Conservation (phyloP, 768 basidiomycete genomes). For the Auricularia sp. region DNA sequence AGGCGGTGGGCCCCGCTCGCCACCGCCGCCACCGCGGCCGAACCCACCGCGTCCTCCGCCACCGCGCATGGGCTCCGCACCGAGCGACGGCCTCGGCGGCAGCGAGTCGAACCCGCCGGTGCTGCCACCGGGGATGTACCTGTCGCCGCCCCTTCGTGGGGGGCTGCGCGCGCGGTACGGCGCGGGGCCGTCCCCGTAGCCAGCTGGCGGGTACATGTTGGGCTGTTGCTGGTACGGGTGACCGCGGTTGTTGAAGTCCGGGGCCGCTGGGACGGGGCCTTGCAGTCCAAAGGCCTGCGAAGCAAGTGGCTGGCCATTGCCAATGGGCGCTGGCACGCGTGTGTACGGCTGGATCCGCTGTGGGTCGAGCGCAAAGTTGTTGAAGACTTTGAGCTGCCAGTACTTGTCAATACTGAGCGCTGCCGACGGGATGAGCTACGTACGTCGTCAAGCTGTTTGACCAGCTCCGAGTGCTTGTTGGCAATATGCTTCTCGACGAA, state of each 20-base stretch:
- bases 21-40: constrained; percentile 29
- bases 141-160: constrained; percentile 14
- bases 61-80: constrained; percentile 40
- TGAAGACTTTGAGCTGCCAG: constrained; percentile 74
- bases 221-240: constrained; percentile 18
- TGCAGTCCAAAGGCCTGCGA: constrained; percentile 82
- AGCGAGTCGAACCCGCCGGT: constrained; percentile 52
- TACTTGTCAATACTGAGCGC: too few species aligned
- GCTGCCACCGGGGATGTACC: neutral
- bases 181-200: constrained; percentile 7
- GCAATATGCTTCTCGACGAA: constrained; percentile 97
- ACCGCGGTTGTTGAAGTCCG: constrained; percentile 1
- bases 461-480: constrained; percentile 84
- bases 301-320: constrained; percentile 63
- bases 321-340: constrained; percentile 59
- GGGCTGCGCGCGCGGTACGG: constrained; percentile 7
- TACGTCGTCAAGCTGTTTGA: constrained; percentile 80
- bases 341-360: constrained; percentile 81
- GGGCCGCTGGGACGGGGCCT: constrained; percentile 10
- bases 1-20: constrained; percentile 47
- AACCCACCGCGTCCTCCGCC: constrained; percentile 22
- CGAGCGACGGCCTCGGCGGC: constrained; percentile 64
- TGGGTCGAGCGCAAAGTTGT: constrained; percentile 94
- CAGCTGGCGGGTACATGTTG: constrained; percentile 1
- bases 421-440: constrained; percentile 18